Evolutionary conservation across 1,139 yeast genomes (phyloP), one percentile per base, ranked within the genome.

Genomic region (Pichia sp.): DNA sequence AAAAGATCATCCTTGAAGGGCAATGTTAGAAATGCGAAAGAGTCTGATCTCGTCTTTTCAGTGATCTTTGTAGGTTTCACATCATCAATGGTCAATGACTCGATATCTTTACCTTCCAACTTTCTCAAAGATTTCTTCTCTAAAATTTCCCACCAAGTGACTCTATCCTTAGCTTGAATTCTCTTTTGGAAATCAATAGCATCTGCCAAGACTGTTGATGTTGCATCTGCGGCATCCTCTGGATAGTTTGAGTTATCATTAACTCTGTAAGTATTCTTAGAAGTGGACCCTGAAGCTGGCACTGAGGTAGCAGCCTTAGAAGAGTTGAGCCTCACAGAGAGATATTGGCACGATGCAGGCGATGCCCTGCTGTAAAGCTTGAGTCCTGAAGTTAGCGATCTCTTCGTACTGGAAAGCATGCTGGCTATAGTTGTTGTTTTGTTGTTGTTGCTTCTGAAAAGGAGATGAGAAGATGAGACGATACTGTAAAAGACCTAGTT

Each of bases 1-100:
- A 84, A 79, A 33, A 73, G 66, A 55, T 87, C 95, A 42, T 82
- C 84, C 53, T 83, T 83, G 63, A 87, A 87, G 0, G 96, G 95
- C 36, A 87, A 65, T 3, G 73, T 63, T 39, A 85, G 68, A 51
- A 71, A 83, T 14, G 85, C 69, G 52, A 86, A 86, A 10, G 94
- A 82, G 47, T 84, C 94, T 21, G 64, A 66, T 40, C 93, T 67
- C 2, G 91, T 77, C 55, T 76, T 76, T 46, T 84, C 91, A n/a
- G 69, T 66, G 14, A 84, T 77, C 5, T 66, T 77, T 12, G 83
- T 73, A 6, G 91, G 74, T 48, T 76, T 79, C 7, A 94, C 86
- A 48, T 80, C 79, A 36, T 77, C 74, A 55, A 81, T 77, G 13
- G 78, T 70, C 52, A 69, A 77, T 30, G 86, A 78, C 51, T 80